These are phyloP conservation scores for Gamsiella multidivaricata DNA, from an alignment of 192 early-diverging fungal genomes.

Conservation along the genomic window DNA sequence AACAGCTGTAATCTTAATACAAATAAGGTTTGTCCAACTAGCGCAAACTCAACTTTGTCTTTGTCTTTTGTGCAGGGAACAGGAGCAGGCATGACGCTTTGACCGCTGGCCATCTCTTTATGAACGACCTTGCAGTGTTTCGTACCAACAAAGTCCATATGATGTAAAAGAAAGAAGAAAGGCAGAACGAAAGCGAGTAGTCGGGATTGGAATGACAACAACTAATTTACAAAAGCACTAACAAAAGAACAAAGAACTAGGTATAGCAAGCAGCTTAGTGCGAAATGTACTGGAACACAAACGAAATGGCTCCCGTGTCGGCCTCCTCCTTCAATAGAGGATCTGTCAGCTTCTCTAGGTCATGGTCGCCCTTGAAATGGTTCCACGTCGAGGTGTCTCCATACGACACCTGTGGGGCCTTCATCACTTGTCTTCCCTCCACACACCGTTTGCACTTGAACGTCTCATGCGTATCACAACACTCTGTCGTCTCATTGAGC, in stretches of 20 bases:
- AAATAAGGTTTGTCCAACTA: no score
- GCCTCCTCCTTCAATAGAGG: constrained; percentile 70
- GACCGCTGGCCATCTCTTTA: no score
- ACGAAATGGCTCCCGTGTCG: constrained; percentile 71
- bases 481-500: constrained; percentile 70
- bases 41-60: no score
- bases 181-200: no score
- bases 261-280: constrained; percentile 43
- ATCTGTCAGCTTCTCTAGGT: constrained; percentile 70
- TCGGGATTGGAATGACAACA: no score
- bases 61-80: no score
- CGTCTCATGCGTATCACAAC: constrained; percentile 95
- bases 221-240: neutral
- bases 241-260: neutral
- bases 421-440: constrained; percentile 79
- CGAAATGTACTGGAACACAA: constrained; percentile 84
- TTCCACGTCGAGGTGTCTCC: constrained; percentile 86
- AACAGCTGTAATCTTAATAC: no score
- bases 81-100: no score
- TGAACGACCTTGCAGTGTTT: no score
- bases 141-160: no score
- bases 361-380: constrained; percentile 69
- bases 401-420: constrained; percentile 73
- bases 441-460: constrained; percentile 96
- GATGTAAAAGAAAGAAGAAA: neutral